These are phyloP conservation scores for Naganishia friedmannii DNA, from an alignment of 768 basidiomycete species.

Conservation along the genomic window DNA sequence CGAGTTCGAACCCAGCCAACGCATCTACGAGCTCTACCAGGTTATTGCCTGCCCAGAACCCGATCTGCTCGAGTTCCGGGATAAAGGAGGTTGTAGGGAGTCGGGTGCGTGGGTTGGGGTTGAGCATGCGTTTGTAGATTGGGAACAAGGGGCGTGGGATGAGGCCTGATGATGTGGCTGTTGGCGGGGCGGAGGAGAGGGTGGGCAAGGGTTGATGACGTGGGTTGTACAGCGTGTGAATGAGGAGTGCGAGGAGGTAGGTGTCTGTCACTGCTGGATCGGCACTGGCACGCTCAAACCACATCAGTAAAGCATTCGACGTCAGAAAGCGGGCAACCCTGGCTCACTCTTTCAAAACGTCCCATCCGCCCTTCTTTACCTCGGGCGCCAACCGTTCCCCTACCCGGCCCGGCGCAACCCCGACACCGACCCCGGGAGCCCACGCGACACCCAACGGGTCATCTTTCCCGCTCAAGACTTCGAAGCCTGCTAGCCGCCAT, in stretches of 20 bases:
- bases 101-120: slow-evolving; percentile 79
- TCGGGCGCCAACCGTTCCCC: slow-evolving; percentile 68
- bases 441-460: slow-evolving; percentile 74
- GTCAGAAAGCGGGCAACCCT: too few relatives aligned
- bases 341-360: slow-evolving; percentile 71
- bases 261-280: slow-evolving; percentile 71
- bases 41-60: slow-evolving; percentile 78
- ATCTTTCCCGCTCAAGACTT: slow-evolving; percentile 76
- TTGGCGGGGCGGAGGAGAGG: slow-evolving; percentile 69
- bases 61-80: slow-evolving; percentile 59
- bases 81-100: slow-evolving; percentile 73
- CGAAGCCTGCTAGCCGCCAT: slow-evolving; percentile 95
- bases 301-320: too few relatives aligned
- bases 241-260: slow-evolving; percentile 80
- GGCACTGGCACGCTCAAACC: slow-evolving; percentile 42
- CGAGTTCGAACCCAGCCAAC: slow-evolving; percentile 77
- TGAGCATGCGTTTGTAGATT: slow-evolving; percentile 79
- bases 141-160: slow-evolving; percentile 75
- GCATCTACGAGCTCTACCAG: slow-evolving; percentile 80
- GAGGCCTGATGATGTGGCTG: slow-evolving; percentile 65
- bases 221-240: slow-evolving; percentile 85
- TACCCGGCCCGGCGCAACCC: slow-evolving; percentile 63
- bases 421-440: slow-evolving; percentile 37
- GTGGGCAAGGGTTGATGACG: slow-evolving; percentile 66
- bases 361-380: slow-evolving; percentile 83